Evolutionary conservation across 805 yeast species (phyloP).

Genomic region (Hanseniaspora singularis): DNA sequence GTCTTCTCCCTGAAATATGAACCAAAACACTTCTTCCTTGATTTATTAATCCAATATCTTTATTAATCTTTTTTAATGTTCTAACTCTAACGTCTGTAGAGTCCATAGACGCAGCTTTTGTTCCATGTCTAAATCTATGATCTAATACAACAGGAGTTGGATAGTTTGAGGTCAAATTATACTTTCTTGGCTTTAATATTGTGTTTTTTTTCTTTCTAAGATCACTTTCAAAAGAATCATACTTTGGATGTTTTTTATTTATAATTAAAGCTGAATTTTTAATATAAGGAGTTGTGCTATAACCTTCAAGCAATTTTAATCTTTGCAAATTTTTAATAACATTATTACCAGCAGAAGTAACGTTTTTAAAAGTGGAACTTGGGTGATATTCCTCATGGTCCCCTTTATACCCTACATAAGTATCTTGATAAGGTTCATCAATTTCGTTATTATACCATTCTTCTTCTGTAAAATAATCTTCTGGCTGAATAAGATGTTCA

Average conservation of each 20-base stretch:
- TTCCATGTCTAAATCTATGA: constrained; percentile 10
- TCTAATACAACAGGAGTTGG: neutral
- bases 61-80: constrained; percentile 22
- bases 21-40: constrained; percentile 42
- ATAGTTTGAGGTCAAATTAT: too few relatives aligned
- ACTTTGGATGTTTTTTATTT: constrained; percentile 22
- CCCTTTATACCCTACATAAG: constrained; percentile 12
- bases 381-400: neutral
- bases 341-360: constrained; percentile 1
- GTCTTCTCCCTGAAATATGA: constrained; percentile 57
- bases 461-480: constrained; percentile 26
- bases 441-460: constrained; percentile 28
- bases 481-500: constrained; percentile 24
- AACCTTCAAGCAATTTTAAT: constrained; percentile 16
- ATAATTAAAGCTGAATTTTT: constrained; percentile 25
- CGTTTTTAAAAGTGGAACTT: neutral
- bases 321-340: constrained; percentile 1
- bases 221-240: constrained; percentile 17
- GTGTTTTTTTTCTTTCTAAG: constrained; percentile 1
- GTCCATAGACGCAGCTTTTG: constrained; percentile 8
- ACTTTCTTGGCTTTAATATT: neutral
- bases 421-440: constrained; percentile 12
- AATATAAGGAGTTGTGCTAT: constrained; percentile 28
- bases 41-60: constrained; percentile 23
- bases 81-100: constrained; percentile 16